These are phyloP conservation scores for Yamadazyma dendronema DNA, from an alignment of 1,139 yeast species.

Conservation along the genomic window DNA sequence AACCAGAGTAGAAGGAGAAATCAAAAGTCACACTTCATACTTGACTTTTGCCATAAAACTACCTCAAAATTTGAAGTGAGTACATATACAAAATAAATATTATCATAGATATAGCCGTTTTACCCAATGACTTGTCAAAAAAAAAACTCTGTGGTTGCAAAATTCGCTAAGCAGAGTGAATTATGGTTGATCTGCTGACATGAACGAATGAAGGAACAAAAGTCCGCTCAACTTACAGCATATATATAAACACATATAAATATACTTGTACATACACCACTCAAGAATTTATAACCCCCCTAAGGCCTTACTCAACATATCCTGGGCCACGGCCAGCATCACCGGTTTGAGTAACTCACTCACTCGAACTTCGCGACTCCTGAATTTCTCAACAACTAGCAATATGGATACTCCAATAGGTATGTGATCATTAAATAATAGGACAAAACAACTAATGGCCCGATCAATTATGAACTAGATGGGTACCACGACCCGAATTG, in stretches of 20 bases:
- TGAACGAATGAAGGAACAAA: too few species aligned
- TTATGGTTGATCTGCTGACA: too few species aligned
- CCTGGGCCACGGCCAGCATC: neutral
- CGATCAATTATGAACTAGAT: neutral
- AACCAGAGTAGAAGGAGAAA: constrained; percentile 76
- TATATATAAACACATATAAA: too few species aligned
- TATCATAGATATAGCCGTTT: neutral
- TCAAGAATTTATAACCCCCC: too few species aligned
- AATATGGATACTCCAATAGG: constrained; percentile 52
- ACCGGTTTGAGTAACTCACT: neutral
- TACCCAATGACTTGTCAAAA: too few species aligned
- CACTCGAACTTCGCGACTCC: neutral
- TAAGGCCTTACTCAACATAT: neutral
- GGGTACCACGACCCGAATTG: too few species aligned
- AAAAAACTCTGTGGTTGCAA: too few species aligned
- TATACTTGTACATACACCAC: too few species aligned
- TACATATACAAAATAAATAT: neutral
- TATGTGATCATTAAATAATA: constrained; percentile 27
- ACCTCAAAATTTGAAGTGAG: constrained; percentile 4
- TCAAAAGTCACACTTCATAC: constrained; percentile 92
- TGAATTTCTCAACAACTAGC: constrained; percentile 18
- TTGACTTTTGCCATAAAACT: constrained; percentile 71
- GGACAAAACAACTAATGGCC: neutral
- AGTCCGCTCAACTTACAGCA: too few species aligned
- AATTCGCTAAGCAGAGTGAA: too few species aligned